These are phyloP conservation scores for Priceomyces melissophilus DNA, from an alignment of 805 yeast species.

Conservation along the genomic window DNA sequence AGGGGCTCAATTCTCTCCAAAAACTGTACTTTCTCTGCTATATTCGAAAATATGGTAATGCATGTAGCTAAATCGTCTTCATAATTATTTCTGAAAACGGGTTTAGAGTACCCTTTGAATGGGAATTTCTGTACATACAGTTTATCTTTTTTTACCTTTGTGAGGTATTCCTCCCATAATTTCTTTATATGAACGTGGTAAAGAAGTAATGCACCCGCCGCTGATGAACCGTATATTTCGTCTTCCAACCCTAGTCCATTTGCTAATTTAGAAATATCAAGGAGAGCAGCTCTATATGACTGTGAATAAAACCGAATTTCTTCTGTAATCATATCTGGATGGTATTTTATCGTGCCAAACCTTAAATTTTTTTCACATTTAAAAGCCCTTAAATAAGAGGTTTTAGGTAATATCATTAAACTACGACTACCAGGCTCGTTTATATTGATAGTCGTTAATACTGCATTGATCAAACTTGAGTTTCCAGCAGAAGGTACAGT, in stretches of 20 bases:
- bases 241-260: conserved; percentile 10
- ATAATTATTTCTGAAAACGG: background rate
- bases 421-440: conserved; percentile 12
- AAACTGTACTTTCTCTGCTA: conserved; percentile 4
- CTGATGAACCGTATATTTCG: conserved; percentile 12
- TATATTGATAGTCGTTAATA: conserved; percentile 2
- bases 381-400: conserved; percentile 1
- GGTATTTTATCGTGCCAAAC: background rate
- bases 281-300: background rate
- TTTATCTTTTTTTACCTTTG: conserved; percentile 1
- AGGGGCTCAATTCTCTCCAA: conserved; percentile 7
- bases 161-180: conserved; percentile 13
- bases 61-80: conserved; percentile 4
- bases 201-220: conserved; percentile 17
- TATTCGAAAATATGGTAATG: conserved; percentile 1
- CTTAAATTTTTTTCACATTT: background rate
- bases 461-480: conserved; percentile 4
- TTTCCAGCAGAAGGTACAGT: conserved; percentile 8
- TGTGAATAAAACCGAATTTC: background rate
- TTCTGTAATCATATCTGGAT: background rate
- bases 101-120: conserved; percentile 1
- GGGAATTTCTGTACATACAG: conserved; percentile 5
- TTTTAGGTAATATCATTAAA: conserved; percentile 13
- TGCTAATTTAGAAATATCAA: conserved; percentile 6
- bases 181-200: conserved; percentile 14